Percentiles rank a stretch among this genome's conserved stretches.
phyloP scores from a whole-genome alignment of 2,329 filamentous ascomycete genomes.

The Nemania diffusa region DNA sequence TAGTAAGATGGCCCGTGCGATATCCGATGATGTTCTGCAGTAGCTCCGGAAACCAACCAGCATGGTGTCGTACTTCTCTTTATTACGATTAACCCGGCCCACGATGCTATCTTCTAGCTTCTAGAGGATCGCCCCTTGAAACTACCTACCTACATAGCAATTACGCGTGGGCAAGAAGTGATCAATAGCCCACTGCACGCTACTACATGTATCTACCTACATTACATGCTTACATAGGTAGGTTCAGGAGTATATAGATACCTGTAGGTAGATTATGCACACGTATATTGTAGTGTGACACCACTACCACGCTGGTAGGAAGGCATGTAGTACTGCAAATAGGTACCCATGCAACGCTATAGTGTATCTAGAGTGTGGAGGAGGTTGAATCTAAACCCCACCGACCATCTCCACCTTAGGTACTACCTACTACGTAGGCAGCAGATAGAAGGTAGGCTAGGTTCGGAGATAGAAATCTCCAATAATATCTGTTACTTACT shows the following conservation, averaged over 20 bases:
- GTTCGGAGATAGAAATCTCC: background rate
- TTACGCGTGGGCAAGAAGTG: too few relatives aligned
- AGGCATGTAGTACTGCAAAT: background rate
- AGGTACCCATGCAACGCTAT: background rate
- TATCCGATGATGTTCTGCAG: slow-evolving; percentile 14
- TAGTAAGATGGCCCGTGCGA: slow-evolving; percentile 24
- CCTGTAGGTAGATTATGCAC: background rate
- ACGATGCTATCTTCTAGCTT: background rate
- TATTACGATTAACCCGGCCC: background rate
- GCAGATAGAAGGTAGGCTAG: background rate
- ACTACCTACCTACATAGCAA: background rate
- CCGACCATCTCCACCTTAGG: background rate
- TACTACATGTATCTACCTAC: too few relatives aligned
- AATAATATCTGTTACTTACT: background rate
- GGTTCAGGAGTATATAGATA: too few relatives aligned
- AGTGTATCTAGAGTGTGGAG: background rate
- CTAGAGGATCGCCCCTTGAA: background rate
- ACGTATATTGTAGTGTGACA: background rate
- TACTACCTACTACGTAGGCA: too few relatives aligned
- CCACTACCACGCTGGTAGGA: background rate
- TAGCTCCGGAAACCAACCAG: slow-evolving; percentile 4
- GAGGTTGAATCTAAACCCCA: background rate
- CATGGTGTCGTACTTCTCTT: slow-evolving; percentile 13
- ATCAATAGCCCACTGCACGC: background rate
- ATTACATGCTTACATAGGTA: too few relatives aligned